phyloP scores from a whole-genome alignment of 116 monocot genomes.

The Phalaenopsis hybrid region DNA sequence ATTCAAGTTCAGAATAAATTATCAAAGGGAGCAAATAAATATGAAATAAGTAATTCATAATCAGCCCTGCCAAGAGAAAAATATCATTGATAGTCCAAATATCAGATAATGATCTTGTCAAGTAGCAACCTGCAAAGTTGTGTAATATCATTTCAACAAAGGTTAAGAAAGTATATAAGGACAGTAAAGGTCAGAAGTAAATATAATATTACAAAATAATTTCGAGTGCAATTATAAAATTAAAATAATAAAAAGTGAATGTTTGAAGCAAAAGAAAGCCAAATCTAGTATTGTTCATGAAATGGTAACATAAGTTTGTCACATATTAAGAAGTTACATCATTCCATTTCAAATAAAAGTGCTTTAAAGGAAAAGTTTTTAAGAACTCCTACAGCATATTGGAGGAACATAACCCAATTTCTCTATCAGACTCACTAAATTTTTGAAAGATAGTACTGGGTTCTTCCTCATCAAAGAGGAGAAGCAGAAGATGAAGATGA shows the following conservation, averaged over 20 bases:
- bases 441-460: neutral
- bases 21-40: neutral
- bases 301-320: neutral
- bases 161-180: neutral
- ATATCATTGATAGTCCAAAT: neutral
- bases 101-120: neutral
- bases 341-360: neutral
- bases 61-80: neutral
- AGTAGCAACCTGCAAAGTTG: neutral
- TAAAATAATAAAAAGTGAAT: neutral
- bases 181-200: neutral
- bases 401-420: neutral
- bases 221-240: neutral
- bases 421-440: neutral
- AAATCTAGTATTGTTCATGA: neutral
- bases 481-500: conserved; percentile 9
- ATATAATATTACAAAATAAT: neutral
- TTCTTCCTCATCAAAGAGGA: conserved; percentile 5
- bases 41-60: neutral
- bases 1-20: neutral
- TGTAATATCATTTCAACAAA: neutral
- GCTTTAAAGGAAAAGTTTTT: neutral
- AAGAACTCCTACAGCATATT: conserved; percentile 2
- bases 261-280: neutral
- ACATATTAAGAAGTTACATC: neutral